phyloP scores from a whole-genome alignment of 1,284 basidiomycete species.

The Tylopilus sp. region DNA sequence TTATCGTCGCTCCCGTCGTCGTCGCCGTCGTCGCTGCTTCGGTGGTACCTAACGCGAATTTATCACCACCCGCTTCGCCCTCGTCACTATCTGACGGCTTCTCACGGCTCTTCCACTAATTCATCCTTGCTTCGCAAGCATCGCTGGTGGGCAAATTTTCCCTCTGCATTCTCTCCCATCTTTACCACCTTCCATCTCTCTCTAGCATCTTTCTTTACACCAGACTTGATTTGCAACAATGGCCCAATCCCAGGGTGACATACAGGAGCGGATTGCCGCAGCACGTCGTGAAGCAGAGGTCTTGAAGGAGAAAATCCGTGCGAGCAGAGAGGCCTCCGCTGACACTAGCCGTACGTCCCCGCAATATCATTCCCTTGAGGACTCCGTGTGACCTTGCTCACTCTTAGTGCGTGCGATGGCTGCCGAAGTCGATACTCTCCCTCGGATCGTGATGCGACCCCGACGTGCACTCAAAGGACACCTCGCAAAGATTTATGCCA shows the following conservation, averaged over 20 bases:
- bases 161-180: constrained; percentile 5
- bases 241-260: constrained; percentile 81
- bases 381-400: constrained; percentile 18
- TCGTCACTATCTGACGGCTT: constrained; percentile 16
- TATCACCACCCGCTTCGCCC: constrained; percentile 10
- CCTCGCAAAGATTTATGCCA: constrained; percentile 98
- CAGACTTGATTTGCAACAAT: constrained; percentile 37
- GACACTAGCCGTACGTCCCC: constrained; percentile 84
- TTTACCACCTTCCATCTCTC: background rate
- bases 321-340: constrained; percentile 91
- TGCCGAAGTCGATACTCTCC: constrained; percentile 90
- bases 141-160: constrained; percentile 30
- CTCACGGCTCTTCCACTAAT: constrained; percentile 27
- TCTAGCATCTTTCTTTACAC: background rate
- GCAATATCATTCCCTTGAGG: background rate
- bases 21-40: constrained; percentile 7
- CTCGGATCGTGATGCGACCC: constrained; percentile 93
- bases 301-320: constrained; percentile 95
- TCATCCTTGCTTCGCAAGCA: constrained; percentile 28
- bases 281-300: constrained; percentile 95
- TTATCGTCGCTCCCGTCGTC: constrained; percentile 2
- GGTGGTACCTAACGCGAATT: constrained; percentile 12
- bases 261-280: constrained; percentile 92
- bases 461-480: constrained; percentile 94
- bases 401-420: constrained; percentile 89